Evolutionary conservation across 2,329 filamentous ascomycete genomes (phyloP).

Genomic region (Ascochyta fabae): DNA sequence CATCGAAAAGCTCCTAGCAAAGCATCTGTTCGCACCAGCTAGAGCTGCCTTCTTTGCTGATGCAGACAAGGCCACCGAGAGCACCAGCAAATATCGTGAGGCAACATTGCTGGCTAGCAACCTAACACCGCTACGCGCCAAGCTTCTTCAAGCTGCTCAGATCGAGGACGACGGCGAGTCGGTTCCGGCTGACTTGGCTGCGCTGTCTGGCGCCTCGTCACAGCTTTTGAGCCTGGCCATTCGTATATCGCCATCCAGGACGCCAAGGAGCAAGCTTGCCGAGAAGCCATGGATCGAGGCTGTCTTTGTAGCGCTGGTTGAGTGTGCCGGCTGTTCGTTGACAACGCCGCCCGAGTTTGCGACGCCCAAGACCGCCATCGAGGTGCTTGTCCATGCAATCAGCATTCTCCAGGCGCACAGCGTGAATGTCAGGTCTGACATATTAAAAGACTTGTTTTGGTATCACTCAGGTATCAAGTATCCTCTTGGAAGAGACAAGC

Average conservation of each 20-base stretch:
- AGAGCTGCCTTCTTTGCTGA: slow-evolving; percentile 46
- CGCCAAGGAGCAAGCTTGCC: slow-evolving; percentile 47
- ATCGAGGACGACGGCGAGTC: slow-evolving; percentile 36
- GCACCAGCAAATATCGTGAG: slow-evolving; percentile 8
- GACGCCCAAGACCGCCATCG: slow-evolving; percentile 27
- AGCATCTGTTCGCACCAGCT: slow-evolving; percentile 52
- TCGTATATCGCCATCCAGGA: slow-evolving; percentile 49
- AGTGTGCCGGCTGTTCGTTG: slow-evolving; percentile 43
- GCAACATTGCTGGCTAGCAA: slow-evolving; percentile 28
- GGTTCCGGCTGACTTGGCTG: slow-evolving; percentile 28
- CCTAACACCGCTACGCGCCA: slow-evolving; percentile 37
- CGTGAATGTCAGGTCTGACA: slow-evolving; percentile 34
- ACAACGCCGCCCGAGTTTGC: slow-evolving; percentile 29
- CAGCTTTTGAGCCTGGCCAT: slow-evolving; percentile 52
- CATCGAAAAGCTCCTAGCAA: slow-evolving; percentile 50
- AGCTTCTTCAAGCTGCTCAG: slow-evolving; percentile 41
- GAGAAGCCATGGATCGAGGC: slow-evolving; percentile 56
- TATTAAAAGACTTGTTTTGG: slow-evolving; percentile 44
- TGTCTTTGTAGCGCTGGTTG: slow-evolving; percentile 46
- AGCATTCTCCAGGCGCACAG: slow-evolving; percentile 32
- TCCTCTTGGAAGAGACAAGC: slow-evolving; percentile 24
- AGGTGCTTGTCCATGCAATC: slow-evolving; percentile 35
- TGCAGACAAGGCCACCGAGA: slow-evolving; percentile 6
- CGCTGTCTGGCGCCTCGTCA: slow-evolving; percentile 37
- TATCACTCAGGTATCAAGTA: slow-evolving; percentile 44